A percentile compares a stretch with the other conserved stretches of the same genome.
phyloP scores from a whole-genome alignment of 768 basidiomycete species.

The Russula vinacea region DNA sequence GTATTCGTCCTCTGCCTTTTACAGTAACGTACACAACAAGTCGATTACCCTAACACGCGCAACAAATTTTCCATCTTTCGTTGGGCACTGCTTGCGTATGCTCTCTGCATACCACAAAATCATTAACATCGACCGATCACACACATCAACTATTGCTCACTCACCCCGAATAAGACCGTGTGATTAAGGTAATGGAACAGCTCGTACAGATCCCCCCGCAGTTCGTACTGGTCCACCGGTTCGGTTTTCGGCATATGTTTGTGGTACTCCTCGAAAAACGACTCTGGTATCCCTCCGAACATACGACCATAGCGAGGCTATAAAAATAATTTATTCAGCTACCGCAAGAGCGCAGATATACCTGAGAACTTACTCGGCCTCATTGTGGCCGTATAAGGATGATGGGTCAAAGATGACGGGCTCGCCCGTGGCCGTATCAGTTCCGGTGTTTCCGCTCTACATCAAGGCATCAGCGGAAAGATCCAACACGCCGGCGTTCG shows the following conservation, averaged over 20 bases:
- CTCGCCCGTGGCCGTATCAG: slow-evolving; percentile 48
- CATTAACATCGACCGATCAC: not conserved
- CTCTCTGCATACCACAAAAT: slow-evolving; percentile 35
- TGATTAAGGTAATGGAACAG: slow-evolving; percentile 83
- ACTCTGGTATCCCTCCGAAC: slow-evolving; percentile 67
- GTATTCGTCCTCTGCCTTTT: not conserved
- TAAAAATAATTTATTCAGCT: not conserved
- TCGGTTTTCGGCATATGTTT: slow-evolving; percentile 58
- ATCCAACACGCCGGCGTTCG: slow-evolving; percentile 1
- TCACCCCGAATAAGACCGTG: slow-evolving; percentile 72
- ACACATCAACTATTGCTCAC: slow-evolving; percentile 32
- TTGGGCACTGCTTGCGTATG: slow-evolving; percentile 55
- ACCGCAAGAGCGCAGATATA: not conserved
- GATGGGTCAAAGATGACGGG: slow-evolving; percentile 78
- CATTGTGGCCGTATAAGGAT: slow-evolving; percentile 76
- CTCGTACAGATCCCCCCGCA: slow-evolving; percentile 66
- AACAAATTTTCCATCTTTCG: slow-evolving; percentile 47
- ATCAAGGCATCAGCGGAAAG: not conserved
- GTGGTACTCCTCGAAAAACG: slow-evolving; percentile 70
- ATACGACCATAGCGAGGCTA: slow-evolving; percentile 76
- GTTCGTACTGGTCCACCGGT: slow-evolving; percentile 60
- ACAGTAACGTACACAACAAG: not conserved
- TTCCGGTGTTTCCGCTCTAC: slow-evolving; percentile 73
- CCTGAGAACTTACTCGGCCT: slow-evolving; percentile 61
- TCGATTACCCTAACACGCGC: slow-evolving; percentile 35